Percentiles rank a stretch among this genome's conserved stretches.
phyloP scores from a whole-genome alignment of 192 early-diverging fungal genomes.

The Gigaspora rosea region DNA sequence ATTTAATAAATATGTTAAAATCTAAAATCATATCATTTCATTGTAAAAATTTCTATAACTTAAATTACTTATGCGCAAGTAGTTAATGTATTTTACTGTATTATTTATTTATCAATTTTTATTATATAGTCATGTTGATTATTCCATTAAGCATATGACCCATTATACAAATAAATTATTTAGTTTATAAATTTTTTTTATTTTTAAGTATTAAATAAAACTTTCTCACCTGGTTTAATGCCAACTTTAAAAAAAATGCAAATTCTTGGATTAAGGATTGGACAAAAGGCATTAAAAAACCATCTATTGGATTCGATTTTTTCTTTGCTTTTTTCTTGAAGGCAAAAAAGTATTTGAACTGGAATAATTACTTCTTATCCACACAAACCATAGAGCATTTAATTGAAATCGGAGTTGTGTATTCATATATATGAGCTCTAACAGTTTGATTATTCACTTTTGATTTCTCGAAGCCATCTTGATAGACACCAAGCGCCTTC shows the following conservation, averaged over 20 bases:
- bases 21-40: no score
- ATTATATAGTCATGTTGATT: no score
- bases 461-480: constrained; percentile 73
- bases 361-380: constrained; percentile 59
- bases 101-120: no score
- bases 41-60: no score
- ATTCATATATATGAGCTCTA: constrained; percentile 70
- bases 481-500: constrained; percentile 79
- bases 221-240: constrained; percentile 50
- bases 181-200: no score
- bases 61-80: no score
- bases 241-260: constrained; percentile 68
- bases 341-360: constrained; percentile 74
- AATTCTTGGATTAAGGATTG: constrained; percentile 57
- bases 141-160: no score
- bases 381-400: constrained; percentile 70
- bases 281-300: constrained; percentile 70
- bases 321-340: constrained; percentile 90
- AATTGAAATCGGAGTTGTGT: constrained; percentile 75
- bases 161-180: no score
- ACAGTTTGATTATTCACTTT: constrained; percentile 65
- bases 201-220: no score
- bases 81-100: no score
- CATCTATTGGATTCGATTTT: constrained; percentile 67
- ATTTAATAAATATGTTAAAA: constrained; percentile 19